A percentile compares a stretch with the other conserved stretches of the same genome.
phyloP scores from a whole-genome alignment of 345 rosid species.

The Toxicodendron radicans region DNA sequence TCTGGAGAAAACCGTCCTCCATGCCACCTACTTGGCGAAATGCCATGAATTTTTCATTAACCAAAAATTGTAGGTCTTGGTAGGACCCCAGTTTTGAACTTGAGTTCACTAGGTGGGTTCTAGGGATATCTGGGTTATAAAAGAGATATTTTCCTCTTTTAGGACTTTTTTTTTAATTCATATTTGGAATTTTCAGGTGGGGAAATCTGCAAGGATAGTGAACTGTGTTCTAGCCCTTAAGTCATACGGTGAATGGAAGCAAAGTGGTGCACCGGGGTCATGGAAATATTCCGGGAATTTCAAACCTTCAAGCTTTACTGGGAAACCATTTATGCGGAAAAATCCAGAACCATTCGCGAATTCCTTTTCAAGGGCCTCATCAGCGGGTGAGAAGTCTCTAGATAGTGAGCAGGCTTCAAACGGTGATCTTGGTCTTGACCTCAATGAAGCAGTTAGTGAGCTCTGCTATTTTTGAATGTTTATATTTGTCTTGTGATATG shows the following conservation, averaged over 20 bases:
- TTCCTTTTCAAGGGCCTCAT: conserved; percentile 47
- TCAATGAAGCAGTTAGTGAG: conserved; percentile 59
- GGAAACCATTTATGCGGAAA: conserved; percentile 61
- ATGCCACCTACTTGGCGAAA: neutral
- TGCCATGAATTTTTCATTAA: neutral
- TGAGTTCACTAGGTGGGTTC: neutral
- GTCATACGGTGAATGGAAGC: conserved; percentile 81
- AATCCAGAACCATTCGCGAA: conserved; percentile 64
- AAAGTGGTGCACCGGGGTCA: conserved; percentile 60
- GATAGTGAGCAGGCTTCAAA: conserved; percentile 31
- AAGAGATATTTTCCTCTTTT: neutral
- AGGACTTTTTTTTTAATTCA: neutral
- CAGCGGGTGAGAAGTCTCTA: conserved; percentile 44
- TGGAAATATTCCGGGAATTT: conserved; percentile 64
- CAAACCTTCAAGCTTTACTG: conserved; percentile 40
- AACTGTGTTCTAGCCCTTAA: conserved; percentile 80
- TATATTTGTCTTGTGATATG: conserved; percentile 11
- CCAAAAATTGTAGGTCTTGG: neutral
- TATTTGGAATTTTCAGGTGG: conserved; percentile 51
- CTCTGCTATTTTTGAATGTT: conserved; percentile 22
- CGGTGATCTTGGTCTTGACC: conserved; percentile 42
- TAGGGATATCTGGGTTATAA: neutral
- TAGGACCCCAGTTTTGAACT: neutral
- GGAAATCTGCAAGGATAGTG: conserved; percentile 74
- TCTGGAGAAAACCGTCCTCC: neutral